These are phyloP conservation scores for Knufia fluminis DNA, from an alignment of 2,329 filamentous ascomycete genomes.

Conservation along the genomic window DNA sequence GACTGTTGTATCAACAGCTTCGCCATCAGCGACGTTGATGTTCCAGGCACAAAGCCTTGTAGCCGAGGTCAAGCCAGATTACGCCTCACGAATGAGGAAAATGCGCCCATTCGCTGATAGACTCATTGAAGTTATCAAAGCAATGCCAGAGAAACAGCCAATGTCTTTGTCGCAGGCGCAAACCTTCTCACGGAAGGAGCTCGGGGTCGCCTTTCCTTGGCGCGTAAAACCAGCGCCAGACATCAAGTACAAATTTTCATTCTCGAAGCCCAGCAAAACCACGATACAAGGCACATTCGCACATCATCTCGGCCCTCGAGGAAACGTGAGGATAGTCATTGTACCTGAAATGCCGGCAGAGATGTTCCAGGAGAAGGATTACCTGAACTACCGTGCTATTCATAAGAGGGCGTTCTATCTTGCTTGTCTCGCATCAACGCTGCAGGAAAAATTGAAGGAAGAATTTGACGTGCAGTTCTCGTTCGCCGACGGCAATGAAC, in stretches of 20 bases:
- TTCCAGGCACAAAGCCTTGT: constrained; percentile 57
- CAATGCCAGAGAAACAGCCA: constrained; percentile 42
- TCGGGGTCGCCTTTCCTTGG: constrained; percentile 72
- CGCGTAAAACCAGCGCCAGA: constrained; percentile 67
- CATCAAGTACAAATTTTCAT: constrained; percentile 72
- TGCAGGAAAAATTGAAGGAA: constrained; percentile 50
- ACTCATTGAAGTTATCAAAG: constrained; percentile 46
- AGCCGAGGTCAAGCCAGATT: constrained; percentile 47
- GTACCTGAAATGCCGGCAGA: constrained; percentile 72
- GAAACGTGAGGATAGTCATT: constrained; percentile 60
- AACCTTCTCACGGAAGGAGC: constrained; percentile 56
- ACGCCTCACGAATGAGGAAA: constrained; percentile 36
- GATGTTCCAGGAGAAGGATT: constrained; percentile 90
- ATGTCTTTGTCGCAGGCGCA: constrained; percentile 55
- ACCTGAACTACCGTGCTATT: constrained; percentile 84
- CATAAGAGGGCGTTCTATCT: constrained; percentile 90
- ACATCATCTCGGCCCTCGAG: constrained; percentile 61
- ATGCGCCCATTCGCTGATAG: constrained; percentile 46
- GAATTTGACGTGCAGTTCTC: constrained; percentile 54
- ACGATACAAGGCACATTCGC: constrained; percentile 87
- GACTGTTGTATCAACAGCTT: background rate
- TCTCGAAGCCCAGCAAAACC: constrained; percentile 63
- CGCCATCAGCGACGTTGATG: constrained; percentile 45
- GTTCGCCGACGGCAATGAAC: constrained; percentile 60
- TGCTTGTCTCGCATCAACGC: constrained; percentile 63